These are phyloP conservation scores for Cryptomeria japonica DNA, from an alignment of 75 land plant genomes.

Conservation along the genomic window DNA sequence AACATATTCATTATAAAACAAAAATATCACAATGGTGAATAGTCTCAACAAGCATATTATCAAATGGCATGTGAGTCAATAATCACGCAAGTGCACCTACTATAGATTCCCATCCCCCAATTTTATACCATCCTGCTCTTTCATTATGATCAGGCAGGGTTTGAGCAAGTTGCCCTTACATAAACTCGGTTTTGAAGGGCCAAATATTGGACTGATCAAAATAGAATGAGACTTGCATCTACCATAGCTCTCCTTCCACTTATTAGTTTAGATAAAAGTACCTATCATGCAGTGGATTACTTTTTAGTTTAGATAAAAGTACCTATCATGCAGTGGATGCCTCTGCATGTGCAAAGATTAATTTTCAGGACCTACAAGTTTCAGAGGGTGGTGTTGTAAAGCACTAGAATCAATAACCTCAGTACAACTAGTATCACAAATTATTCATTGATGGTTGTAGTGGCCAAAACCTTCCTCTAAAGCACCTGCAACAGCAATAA, in stretches of 20 bases:
- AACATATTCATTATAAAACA: slow-evolving; percentile 51
- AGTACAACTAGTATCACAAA: slow-evolving; percentile 26
- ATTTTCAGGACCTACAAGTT: no score
- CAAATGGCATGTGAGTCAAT: slow-evolving; percentile 62
- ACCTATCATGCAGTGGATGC: slow-evolving; percentile 80
- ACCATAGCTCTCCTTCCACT: slow-evolving; percentile 45
- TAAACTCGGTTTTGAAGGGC: slow-evolving; percentile 49
- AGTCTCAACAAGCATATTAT: slow-evolving; percentile 60
- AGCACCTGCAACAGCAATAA: slow-evolving; percentile 51
- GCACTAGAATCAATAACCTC: no score
- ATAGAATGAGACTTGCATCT: slow-evolving; percentile 32
- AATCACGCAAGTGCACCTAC: slow-evolving; percentile 70
- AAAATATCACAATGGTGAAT: slow-evolving; percentile 51
- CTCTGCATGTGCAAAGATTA: slow-evolving; percentile 31
- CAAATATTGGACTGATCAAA: no score
- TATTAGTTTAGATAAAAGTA: slow-evolving; percentile 48
- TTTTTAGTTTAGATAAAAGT: slow-evolving; percentile 45
- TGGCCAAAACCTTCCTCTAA: slow-evolving; percentile 75
- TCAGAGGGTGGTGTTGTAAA: no score
- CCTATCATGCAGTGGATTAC: slow-evolving; percentile 74
- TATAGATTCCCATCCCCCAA: slow-evolving; percentile 77
- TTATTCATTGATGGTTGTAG: slow-evolving; percentile 75
- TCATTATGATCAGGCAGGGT: slow-evolving; percentile 42
- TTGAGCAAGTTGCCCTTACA: slow-evolving; percentile 72
- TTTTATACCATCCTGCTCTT: slow-evolving; percentile 53